A percentile compares a stretch with the other conserved stretches of the same genome.
Evolutionary conservation across 2,329 filamentous ascomycete species (phyloP).

Genomic region (Pseudogymnoascus sp.): DNA sequence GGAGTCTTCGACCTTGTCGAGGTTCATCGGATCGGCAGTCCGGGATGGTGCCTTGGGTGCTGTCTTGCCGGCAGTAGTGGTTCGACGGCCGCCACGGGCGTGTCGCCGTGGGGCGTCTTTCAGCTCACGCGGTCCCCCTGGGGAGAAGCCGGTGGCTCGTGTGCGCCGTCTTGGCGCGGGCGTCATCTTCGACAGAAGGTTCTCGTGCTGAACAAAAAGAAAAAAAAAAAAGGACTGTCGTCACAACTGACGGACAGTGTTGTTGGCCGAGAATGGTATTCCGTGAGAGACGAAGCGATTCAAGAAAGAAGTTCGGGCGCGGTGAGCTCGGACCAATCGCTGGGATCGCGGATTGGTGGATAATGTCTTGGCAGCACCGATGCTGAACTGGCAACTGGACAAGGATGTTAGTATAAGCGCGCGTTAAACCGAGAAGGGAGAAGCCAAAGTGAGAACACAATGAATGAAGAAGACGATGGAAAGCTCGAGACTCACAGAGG

Average conservation of each 20-base stretch:
- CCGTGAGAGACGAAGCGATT: neutral
- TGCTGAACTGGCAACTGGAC: neutral
- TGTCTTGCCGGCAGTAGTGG: neutral
- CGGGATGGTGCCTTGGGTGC: neutral
- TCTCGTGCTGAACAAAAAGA: neutral
- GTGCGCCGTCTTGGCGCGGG: slow-evolving; percentile 11
- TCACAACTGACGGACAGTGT: slow-evolving; percentile 1
- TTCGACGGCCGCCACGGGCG: neutral
- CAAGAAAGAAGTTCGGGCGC: slow-evolving; percentile 1
- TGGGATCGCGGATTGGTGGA: slow-evolving; percentile 8
- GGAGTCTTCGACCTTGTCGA: neutral
- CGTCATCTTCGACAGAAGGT: neutral
- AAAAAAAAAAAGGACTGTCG: neutral
- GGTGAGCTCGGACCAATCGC: slow-evolving; percentile 1
- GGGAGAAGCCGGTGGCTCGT: slow-evolving; percentile 10
- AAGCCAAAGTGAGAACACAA: neutral
- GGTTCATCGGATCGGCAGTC: neutral
- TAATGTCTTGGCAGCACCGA: slow-evolving; percentile 6
- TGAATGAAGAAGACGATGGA: neutral
- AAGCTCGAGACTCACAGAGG: neutral
- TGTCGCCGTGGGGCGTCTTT: slow-evolving; percentile 1
- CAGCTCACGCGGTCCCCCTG: slow-evolving; percentile 13
- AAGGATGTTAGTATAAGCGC: slow-evolving; percentile 7
- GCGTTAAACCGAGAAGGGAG: neutral
- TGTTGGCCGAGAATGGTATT: neutral